Conservation (phyloP, 768 basidiomycete genomes). For the Trametes maxima region DNA sequence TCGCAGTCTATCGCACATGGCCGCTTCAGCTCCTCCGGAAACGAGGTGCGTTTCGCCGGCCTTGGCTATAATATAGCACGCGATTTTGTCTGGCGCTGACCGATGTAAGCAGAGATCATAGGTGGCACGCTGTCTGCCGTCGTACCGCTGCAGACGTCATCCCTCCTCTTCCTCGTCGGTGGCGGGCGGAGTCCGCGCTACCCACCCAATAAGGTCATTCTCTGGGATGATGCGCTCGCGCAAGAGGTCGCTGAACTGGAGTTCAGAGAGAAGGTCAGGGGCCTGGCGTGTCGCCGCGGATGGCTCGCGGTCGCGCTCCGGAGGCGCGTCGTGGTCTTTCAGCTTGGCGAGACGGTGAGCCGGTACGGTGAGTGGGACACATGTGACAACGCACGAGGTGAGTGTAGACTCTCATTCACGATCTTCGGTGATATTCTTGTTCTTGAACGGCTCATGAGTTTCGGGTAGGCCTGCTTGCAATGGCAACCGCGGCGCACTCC, state of each 20-base stretch:
- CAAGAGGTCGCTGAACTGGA: constrained; percentile 86
- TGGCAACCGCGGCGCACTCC: constrained; percentile 76
- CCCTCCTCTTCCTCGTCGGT: constrained; percentile 83
- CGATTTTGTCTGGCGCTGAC: constrained; percentile 21
- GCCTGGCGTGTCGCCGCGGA: constrained; percentile 76
- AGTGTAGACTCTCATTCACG: constrained; percentile 23
- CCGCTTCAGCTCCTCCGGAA: constrained; percentile 80
- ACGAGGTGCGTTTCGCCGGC: constrained; percentile 56
- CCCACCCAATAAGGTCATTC: constrained; percentile 87
- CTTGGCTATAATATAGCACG: constrained; percentile 3
- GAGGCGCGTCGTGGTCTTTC: constrained; percentile 77
- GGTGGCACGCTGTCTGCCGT: constrained; percentile 79
- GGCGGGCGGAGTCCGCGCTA: constrained; percentile 88
- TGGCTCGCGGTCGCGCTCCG: constrained; percentile 85
- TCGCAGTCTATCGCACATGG: constrained; percentile 77
- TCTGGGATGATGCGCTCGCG: constrained; percentile 84
- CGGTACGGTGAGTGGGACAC: constrained; percentile 84
- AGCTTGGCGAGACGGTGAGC: constrained; percentile 61
- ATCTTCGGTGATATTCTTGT: neutral
- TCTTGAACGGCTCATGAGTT: neutral
- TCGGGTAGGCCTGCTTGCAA: constrained; percentile 68
- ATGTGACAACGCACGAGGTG: constrained; percentile 82
- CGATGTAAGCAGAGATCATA: constrained; percentile 57
- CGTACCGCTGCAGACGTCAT: constrained; percentile 79
- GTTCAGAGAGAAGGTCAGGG: constrained; percentile 82